Percentiles rank a stretch among this genome's conserved stretches.
These are phyloP conservation scores for Tremellales sp. DNA, from an alignment of 1,284 basidiomycete species.

Conservation along the genomic window DNA sequence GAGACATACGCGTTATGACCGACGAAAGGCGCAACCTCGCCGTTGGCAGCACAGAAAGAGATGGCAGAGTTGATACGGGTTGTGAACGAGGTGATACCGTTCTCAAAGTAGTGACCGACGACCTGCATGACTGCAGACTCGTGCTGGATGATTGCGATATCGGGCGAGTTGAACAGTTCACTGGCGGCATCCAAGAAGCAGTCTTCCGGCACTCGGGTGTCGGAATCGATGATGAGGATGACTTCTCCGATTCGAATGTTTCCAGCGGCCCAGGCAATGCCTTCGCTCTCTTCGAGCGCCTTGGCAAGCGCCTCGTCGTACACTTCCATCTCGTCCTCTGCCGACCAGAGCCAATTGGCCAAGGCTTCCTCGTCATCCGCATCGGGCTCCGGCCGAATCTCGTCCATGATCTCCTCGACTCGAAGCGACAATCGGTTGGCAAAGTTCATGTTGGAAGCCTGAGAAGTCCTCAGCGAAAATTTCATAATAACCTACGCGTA, in stretches of 20 bases:
- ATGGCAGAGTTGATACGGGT: constrained; percentile 61
- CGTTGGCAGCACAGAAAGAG: constrained; percentile 65
- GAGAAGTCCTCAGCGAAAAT: neutral
- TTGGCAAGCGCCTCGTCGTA: constrained; percentile 38
- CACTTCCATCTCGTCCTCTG: constrained; percentile 35
- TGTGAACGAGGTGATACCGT: constrained; percentile 78
- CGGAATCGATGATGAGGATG: constrained; percentile 70
- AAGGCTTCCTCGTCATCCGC: constrained; percentile 18
- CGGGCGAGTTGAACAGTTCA: constrained; percentile 25
- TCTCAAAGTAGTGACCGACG: constrained; percentile 75
- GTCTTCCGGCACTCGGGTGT: constrained; percentile 79
- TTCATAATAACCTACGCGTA: constrained; percentile 2
- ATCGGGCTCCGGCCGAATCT: constrained; percentile 46
- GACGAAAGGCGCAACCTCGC: constrained; percentile 73
- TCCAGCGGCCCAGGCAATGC: constrained; percentile 49
- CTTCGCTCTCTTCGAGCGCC: constrained; percentile 56
- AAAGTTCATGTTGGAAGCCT: constrained; percentile 82
- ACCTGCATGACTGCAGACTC: constrained; percentile 66
- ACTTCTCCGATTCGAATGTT: constrained; percentile 56
- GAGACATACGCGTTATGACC: constrained; percentile 66
- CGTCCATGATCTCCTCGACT: constrained; percentile 66
- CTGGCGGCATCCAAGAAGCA: constrained; percentile 75
- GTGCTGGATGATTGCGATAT: constrained; percentile 37
- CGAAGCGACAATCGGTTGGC: constrained; percentile 66
- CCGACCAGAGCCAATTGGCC: constrained; percentile 24